Evolutionary conservation across 2,329 filamentous ascomycete species (phyloP).

Genomic region (Diaporthe velutina): DNA sequence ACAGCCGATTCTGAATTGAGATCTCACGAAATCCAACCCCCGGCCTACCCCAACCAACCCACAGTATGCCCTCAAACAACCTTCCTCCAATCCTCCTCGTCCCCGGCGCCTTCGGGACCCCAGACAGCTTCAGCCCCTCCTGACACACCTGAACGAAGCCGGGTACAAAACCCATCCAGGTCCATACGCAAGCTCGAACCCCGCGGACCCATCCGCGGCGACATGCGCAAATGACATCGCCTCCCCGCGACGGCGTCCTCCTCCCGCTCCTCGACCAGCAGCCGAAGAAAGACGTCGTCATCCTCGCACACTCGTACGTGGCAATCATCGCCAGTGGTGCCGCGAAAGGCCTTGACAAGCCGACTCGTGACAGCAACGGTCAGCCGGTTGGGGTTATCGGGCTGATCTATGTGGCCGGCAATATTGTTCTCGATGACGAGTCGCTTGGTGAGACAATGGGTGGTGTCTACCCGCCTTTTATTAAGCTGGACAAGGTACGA

Average conservation of each 20-base stretch:
- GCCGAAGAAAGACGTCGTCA: constrained; percentile 41
- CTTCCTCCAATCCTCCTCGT: constrained; percentile 6
- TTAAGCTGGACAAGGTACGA: constrained; percentile 22
- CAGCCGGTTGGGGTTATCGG: neutral
- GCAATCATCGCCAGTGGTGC: constrained; percentile 44
- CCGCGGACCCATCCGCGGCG: constrained; percentile 36
- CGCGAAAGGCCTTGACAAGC: constrained; percentile 44
- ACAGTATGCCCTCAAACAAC: neutral
- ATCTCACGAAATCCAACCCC: no score
- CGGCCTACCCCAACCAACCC: no score
- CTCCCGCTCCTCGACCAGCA: constrained; percentile 41
- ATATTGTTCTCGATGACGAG: constrained; percentile 16
- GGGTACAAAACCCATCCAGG: constrained; percentile 42
- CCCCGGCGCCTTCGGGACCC: constrained; percentile 29
- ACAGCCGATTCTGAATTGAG: neutral
- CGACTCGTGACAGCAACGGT: constrained; percentile 15
- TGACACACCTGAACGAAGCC: constrained; percentile 40
- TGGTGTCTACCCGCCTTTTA: constrained; percentile 1
- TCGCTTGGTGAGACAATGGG: constrained; percentile 2
- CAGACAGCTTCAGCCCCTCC: constrained; percentile 1
- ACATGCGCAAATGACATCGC: constrained; percentile 10
- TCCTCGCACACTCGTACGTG: constrained; percentile 46
- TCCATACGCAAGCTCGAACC: constrained; percentile 44
- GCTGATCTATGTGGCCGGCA: constrained; percentile 23
- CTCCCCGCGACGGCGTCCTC: neutral